These are phyloP conservation scores for Fusarium longipes DNA, from an alignment of 2,329 filamentous ascomycete genomes.

Conservation along the genomic window DNA sequence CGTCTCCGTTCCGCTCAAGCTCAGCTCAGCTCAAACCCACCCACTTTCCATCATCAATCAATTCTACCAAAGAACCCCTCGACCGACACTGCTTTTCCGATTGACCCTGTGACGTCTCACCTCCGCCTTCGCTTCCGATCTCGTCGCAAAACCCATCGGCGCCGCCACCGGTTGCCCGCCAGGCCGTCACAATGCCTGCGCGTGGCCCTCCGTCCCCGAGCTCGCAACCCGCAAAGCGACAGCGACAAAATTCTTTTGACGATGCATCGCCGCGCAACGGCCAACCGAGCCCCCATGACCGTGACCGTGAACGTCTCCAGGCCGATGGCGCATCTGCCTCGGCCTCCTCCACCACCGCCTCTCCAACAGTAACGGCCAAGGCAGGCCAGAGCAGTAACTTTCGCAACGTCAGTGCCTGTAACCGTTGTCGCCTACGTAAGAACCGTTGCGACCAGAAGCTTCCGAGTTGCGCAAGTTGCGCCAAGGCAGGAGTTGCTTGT, in stretches of 20 bases:
- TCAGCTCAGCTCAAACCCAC: slow-evolving; percentile 24
- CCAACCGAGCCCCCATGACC: slow-evolving; percentile 43
- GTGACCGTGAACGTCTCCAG: slow-evolving; percentile 42
- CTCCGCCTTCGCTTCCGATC: slow-evolving; percentile 11
- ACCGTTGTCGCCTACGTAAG: slow-evolving; percentile 90
- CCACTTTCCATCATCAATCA: slow-evolving; percentile 31
- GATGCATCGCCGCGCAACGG: slow-evolving; percentile 56
- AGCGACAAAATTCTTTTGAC: slow-evolving; percentile 64
- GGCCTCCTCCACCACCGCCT: slow-evolving; percentile 46
- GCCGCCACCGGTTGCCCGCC: slow-evolving; percentile 43
- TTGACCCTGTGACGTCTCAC: slow-evolving; percentile 9
- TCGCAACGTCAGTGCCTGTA: slow-evolving; percentile 92
- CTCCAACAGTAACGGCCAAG: slow-evolving; percentile 52
- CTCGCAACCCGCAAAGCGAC: slow-evolving; percentile 67
- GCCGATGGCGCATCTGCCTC: slow-evolving; percentile 49
- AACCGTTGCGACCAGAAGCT: slow-evolving; percentile 95
- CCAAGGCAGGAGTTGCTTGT: slow-evolving; percentile 91
- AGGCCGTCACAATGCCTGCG: slow-evolving; percentile 51
- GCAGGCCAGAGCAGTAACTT: slow-evolving; percentile 73
- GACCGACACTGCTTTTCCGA: slow-evolving; percentile 1
- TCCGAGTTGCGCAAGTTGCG: slow-evolving; percentile 89
- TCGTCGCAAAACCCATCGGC: slow-evolving; percentile 37
- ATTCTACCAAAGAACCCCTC: neutral
- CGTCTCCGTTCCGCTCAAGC: slow-evolving; percentile 33
- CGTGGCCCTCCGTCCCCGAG: slow-evolving; percentile 65